Evolutionary conservation across 352 stramenopile species (phyloP), one percentile per base, ranked within the genome.

Genomic region (Saprolegnia diclina): DNA sequence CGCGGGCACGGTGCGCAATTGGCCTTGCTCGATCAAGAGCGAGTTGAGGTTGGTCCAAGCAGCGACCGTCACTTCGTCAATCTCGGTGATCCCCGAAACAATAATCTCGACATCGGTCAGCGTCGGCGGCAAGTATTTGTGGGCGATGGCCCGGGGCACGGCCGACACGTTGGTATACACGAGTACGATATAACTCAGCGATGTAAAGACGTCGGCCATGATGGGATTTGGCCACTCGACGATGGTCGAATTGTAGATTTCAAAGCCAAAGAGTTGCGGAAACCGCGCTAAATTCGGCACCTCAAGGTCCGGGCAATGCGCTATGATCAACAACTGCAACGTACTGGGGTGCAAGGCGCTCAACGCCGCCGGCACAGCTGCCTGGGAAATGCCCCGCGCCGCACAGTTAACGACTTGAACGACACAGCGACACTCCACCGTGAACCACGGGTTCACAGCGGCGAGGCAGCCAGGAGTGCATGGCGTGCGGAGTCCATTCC

Each of bases 221-320:
- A 71, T 42, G 3, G 53, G 5, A 14, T 61, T 45, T 7, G 54
- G 38, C 71, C 71, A 75, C 7, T 42, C 40, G 0, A 26, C 38
- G 35, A 75, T 56, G 0, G 71, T 73, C 16, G 65, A 73, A 54
- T 75, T 75, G 52, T 53, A 67, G 18, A 75, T 14, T 46, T 72
- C 46, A n/a, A 75, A 21, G 2, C 65, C 71, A 40, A 67, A 71
- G 18, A 75, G 55, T 6, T 38, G 18, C 7, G 38, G 52, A 24
- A 75, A 75, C 55, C 55, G 55, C 7, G 19, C 29, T 18, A 63
- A 37, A 10, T 7, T 19, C 16, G 55, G 44, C 37, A 53, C 57
- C 18, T 54, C 22, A n/a, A 66, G 57, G n/a, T 48, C 11, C 14
- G 38, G 13, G 40, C 57, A 53, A 40, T 66, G 57, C n/a, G 32